Evolutionary conservation across 192 early-diverging fungal genomes (phyloP), one percentile per base, ranked within the genome.

Genomic region (Coemansia sp.): DNA sequence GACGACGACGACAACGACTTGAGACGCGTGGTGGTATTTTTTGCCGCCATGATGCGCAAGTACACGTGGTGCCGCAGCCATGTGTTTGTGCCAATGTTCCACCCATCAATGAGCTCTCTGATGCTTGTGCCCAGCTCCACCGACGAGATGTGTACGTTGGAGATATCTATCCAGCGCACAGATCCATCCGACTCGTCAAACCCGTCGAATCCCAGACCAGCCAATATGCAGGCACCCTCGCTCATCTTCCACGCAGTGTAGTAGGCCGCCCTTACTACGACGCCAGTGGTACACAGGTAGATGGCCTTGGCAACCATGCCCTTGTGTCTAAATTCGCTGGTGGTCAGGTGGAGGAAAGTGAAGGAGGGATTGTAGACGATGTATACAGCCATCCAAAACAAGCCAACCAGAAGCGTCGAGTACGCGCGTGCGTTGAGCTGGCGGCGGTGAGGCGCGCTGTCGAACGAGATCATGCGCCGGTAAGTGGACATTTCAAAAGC

Each of bases 31-130:
- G 32, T 42, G 41, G 56, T 20, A 31, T 19, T 20, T 9, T n/a
- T n/a, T n/a, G n/a, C n/a, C n/a, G 47, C 14, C 0, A 77, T 73
- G 41, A 95, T 75, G 10, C 94, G 78, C 51, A 90, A 59, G 64
- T 98, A 97, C 27, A 97, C 90, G 72, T 89, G 94, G 73, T 93
- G 85, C 29, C 89, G 87, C 46, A 98, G 82, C 96, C 96, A 98
- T 31, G 79, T 79, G 63, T 90, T 92, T 6, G 96, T 96, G 46
- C 89, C 86, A 72, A 92, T 89, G 79, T 99, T 99, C 97, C 97
- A 99, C 62, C 80, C 71, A 60, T 95, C 94, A 27, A 91, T 73
- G 12, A 93, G 73, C 31, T 74, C 61, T 83, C 94, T 94, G 11
- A 91, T 64, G 65, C 90, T 96, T 67, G 89, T 67, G 0, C 89